These are phyloP conservation scores for Teratosphaeriaceae sp. DNA, from an alignment of 2,329 filamentous ascomycete genomes.

Conservation along the genomic window DNA sequence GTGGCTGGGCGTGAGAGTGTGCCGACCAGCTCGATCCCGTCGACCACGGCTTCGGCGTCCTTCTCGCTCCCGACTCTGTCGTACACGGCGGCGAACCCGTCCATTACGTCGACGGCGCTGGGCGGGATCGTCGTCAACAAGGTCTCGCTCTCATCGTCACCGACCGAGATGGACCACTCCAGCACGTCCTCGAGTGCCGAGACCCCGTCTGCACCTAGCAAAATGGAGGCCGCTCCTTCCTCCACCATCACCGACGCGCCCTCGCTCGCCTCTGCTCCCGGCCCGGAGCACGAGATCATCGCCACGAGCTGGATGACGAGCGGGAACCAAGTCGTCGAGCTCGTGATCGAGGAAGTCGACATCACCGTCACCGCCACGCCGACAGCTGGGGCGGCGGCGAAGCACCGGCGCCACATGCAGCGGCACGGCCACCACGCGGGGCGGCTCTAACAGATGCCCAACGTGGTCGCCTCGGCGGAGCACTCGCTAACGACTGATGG, in stretches of 20 bases:
- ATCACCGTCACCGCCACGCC: slow-evolving; percentile 35
- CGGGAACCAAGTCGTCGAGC: slow-evolving; percentile 37
- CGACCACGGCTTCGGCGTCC: slow-evolving; percentile 10
- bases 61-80: slow-evolving; percentile 12
- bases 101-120: slow-evolving; percentile 17
- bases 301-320: slow-evolving; percentile 38
- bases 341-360: slow-evolving; percentile 36
- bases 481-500: neutral
- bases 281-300: slow-evolving; percentile 14
- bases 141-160: slow-evolving; percentile 1
- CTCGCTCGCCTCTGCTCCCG: neutral
- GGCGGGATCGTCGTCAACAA: slow-evolving; percentile 18
- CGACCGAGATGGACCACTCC: neutral
- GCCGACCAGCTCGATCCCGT: slow-evolving; percentile 13
- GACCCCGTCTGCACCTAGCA: too few relatives aligned
- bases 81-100: slow-evolving; percentile 21
- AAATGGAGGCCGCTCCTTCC: neutral
- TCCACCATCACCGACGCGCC: neutral
- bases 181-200: too few relatives aligned
- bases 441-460: neutral
- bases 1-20: slow-evolving; percentile 19
- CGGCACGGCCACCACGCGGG: slow-evolving; percentile 20
- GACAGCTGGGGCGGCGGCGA: slow-evolving; percentile 20
- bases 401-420: slow-evolving; percentile 26
- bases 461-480: too few relatives aligned